Evolutionary conservation across 2,329 filamentous ascomycete genomes (phyloP).

Genomic region (Chaetoscypha palmicola): DNA sequence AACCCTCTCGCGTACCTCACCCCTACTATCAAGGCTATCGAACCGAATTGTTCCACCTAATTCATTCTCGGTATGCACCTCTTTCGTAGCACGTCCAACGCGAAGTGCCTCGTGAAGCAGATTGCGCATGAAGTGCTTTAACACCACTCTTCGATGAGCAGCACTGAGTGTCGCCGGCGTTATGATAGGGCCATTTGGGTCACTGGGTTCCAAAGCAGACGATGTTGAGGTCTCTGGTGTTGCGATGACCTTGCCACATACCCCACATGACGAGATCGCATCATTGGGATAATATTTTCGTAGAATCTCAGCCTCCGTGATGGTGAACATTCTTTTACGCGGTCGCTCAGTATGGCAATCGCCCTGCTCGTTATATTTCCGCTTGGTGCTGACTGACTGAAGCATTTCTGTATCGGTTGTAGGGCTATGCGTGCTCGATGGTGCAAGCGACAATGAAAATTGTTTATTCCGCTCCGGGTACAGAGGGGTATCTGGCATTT

Average conservation of each 20-base stretch:
- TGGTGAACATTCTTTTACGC: slow-evolving; percentile 23
- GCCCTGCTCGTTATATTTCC: slow-evolving; percentile 16
- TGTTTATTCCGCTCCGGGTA: slow-evolving; percentile 17
- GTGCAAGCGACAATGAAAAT: background rate
- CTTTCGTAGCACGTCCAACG: slow-evolving; percentile 22
- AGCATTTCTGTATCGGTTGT: background rate
- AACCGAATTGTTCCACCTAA: slow-evolving; percentile 27
- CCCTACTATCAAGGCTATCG: slow-evolving; percentile 21
- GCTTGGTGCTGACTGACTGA: slow-evolving; percentile 17
- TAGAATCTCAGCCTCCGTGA: slow-evolving; percentile 19
- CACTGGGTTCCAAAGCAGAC: background rate
- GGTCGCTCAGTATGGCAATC: slow-evolving; percentile 21
- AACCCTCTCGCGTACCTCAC: slow-evolving; percentile 23
- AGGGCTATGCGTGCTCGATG: slow-evolving; percentile 1
- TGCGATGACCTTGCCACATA: slow-evolving; percentile 2
- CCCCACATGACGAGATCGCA: slow-evolving; percentile 6
- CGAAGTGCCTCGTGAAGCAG: slow-evolving; percentile 25
- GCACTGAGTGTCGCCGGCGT: slow-evolving; percentile 15
- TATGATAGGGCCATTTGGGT: slow-evolving; percentile 4
- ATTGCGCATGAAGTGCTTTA: slow-evolving; percentile 25
- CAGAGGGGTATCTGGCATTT: slow-evolving; percentile 57
- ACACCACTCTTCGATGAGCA: slow-evolving; percentile 22
- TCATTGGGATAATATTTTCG: slow-evolving; percentile 11
- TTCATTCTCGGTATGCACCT: slow-evolving; percentile 22
- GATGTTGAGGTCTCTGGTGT: background rate